Percentiles rank a stretch among this genome's conserved stretches.
Conservation (phyloP, 768 basidiomycete genomes). For the Podaxis sp. region DNA sequence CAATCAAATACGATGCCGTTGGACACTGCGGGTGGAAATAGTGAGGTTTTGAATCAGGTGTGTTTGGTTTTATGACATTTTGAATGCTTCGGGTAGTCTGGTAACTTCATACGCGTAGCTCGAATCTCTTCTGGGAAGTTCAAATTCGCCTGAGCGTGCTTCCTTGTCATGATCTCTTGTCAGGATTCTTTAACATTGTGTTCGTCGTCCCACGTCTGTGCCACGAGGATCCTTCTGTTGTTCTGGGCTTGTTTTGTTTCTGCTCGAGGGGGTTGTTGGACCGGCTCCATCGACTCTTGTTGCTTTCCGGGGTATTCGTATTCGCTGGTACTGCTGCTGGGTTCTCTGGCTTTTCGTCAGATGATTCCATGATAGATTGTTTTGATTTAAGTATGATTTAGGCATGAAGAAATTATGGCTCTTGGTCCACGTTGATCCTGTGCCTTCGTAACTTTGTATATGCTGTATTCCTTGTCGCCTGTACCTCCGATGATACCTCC, state of each 20-base stretch:
- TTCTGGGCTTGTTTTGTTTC: background rate
- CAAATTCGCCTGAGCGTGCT: slow-evolving; percentile 7
- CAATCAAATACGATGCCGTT: slow-evolving; percentile 3
- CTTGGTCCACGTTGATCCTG: background rate
- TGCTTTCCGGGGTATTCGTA: background rate
- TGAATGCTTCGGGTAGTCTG: background rate
- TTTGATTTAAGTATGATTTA: background rate
- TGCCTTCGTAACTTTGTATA: background rate
- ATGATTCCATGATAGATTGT: background rate
- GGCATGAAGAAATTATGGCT: background rate
- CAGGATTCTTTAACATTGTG: background rate
- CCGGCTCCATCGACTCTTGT: background rate
- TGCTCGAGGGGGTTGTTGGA: background rate
- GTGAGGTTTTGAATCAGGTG: slow-evolving; percentile 12
- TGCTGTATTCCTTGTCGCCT: background rate
- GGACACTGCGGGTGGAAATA: background rate
- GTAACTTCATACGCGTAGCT: background rate
- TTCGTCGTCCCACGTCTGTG: background rate
- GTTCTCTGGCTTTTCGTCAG: background rate
- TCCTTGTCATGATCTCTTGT: background rate
- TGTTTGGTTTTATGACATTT: background rate
- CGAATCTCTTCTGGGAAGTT: slow-evolving; percentile 7
- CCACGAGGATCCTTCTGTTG: background rate
- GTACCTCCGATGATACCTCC: background rate
- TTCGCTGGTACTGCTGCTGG: background rate